A percentile compares a stretch with the other conserved stretches of the same genome.
phyloP scores from a whole-genome alignment of 495 filamentous ascomycete species.

The Lindgomyces ingoldianus region DNA sequence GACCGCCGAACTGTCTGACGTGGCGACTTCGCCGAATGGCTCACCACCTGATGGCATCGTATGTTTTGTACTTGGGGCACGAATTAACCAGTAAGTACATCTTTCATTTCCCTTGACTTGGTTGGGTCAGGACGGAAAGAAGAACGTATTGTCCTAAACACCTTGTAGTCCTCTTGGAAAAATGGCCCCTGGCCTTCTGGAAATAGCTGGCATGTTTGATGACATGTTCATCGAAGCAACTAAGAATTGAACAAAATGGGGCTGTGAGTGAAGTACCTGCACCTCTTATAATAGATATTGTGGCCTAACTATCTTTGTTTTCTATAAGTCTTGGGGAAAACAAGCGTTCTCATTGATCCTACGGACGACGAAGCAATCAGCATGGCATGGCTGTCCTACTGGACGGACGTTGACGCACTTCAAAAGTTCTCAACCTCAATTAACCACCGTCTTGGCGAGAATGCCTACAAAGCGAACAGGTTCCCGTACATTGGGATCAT shows the following conservation, averaged over 20 bases:
- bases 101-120: background rate
- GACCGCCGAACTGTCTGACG: no score
- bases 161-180: slow-evolving; percentile 26
- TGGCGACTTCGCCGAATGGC: no score
- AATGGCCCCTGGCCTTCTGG: slow-evolving; percentile 23
- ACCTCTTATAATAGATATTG: background rate
- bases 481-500: slow-evolving; percentile 36
- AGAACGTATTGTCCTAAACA: background rate
- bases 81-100: slow-evolving; percentile 31
- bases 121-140: no score
- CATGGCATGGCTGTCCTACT: slow-evolving; percentile 33
- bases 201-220: slow-evolving; percentile 14
- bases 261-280: slow-evolving; percentile 27
- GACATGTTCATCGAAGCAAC: slow-evolving; percentile 35
- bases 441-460: slow-evolving; percentile 16
- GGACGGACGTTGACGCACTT: slow-evolving; percentile 36
- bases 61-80: slow-evolving; percentile 33
- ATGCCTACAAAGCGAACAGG: slow-evolving; percentile 18
- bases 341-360: slow-evolving; percentile 20
- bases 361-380: slow-evolving; percentile 30
- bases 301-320: slow-evolving; percentile 3
- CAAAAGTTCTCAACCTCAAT: slow-evolving; percentile 21
- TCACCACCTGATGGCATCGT: no score
- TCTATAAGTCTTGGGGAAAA: slow-evolving; percentile 28
- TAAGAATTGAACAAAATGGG: slow-evolving; percentile 33